A percentile compares a stretch with the other conserved stretches of the same genome.
Conservation (phyloP, 2,329 filamentous ascomycete species). For the Fusarium redolens region DNA sequence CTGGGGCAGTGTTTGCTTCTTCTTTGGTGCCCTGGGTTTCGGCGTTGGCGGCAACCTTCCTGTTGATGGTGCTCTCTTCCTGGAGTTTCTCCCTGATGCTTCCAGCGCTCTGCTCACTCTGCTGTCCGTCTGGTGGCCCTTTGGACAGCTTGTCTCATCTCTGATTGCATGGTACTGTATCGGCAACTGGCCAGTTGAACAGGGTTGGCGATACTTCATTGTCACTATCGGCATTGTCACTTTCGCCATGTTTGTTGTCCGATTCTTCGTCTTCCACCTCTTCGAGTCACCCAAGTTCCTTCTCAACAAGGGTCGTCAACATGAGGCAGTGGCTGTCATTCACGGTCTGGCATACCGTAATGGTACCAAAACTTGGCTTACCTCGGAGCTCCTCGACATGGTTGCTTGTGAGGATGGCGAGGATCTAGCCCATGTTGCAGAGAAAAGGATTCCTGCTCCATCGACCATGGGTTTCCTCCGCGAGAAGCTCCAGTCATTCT, state of each 20-base stretch:
- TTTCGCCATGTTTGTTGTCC: constrained; percentile 79
- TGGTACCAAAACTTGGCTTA: constrained; percentile 77
- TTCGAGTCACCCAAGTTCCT: constrained; percentile 90
- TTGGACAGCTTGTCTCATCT: constrained; percentile 80
- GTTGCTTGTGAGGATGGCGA: constrained; percentile 60
- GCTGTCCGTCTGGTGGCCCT: constrained; percentile 87
- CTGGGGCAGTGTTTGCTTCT: constrained; percentile 72
- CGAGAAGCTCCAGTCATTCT: constrained; percentile 74
- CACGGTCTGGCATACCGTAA: constrained; percentile 83
- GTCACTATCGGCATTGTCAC: constrained; percentile 78
- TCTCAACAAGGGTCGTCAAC: constrained; percentile 78
- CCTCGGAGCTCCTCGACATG: constrained; percentile 72
- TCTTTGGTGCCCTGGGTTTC: constrained; percentile 72
- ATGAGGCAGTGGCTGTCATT: constrained; percentile 82
- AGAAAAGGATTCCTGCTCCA: constrained; percentile 13
- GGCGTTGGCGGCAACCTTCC: constrained; percentile 82
- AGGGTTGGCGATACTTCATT: constrained; percentile 83
- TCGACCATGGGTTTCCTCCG: constrained; percentile 59
- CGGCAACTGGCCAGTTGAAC: constrained; percentile 72
- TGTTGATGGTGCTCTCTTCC: constrained; percentile 82
- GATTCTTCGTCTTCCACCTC: constrained; percentile 83
- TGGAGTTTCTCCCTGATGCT: constrained; percentile 83
- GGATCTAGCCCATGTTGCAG: constrained; percentile 29
- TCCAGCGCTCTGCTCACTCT: constrained; percentile 80
- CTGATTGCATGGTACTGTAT: constrained; percentile 82